A percentile compares a stretch with the other conserved stretches of the same genome.
These are phyloP conservation scores for Goffeauzyma gilvescens DNA, from an alignment of 768 basidiomycete species.

Conservation along the genomic window DNA sequence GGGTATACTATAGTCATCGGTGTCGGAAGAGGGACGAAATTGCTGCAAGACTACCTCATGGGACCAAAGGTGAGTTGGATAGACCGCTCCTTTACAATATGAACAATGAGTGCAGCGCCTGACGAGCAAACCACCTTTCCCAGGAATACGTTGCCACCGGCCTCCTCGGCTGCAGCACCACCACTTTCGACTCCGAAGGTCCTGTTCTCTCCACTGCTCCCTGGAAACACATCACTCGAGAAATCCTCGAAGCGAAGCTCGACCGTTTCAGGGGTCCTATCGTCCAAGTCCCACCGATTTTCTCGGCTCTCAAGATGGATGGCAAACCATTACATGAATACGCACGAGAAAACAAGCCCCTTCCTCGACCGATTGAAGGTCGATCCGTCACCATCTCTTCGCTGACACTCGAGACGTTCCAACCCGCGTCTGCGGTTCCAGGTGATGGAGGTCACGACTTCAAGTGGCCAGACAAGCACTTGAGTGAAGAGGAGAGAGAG, in stretches of 20 bases:
- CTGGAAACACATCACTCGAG: conserved; percentile 53
- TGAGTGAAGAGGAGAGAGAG: conserved; percentile 49
- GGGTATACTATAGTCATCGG: conserved; percentile 50
- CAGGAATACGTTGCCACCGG: conserved; percentile 56
- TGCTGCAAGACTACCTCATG: conserved; percentile 58
- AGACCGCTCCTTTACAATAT: no score
- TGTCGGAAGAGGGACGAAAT: conserved; percentile 75
- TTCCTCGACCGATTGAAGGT: conserved; percentile 83
- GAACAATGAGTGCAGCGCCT: no score
- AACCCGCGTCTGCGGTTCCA: conserved; percentile 32
- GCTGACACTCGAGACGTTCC: conserved; percentile 61
- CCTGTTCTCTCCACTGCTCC: conserved; percentile 45
- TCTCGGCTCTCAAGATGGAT: conserved; percentile 97
- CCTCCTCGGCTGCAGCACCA: conserved; percentile 81
- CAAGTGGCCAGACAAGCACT: conserved; percentile 51
- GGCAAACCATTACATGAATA: conserved; percentile 90
- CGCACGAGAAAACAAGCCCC: conserved; percentile 68
- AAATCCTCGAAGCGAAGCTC: conserved; percentile 50
- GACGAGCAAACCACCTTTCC: no score
- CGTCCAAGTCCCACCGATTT: conserved; percentile 84
- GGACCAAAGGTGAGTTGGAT: conserved; percentile 72
- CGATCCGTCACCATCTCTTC: conserved; percentile 65
- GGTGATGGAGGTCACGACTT: conserved; percentile 47
- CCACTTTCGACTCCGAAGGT: conserved; percentile 83
- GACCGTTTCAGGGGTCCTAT: conserved; percentile 68